These are phyloP conservation scores for Aspergillus jensenii DNA, from an alignment of 2,329 filamentous ascomycete species.

Conservation along the genomic window DNA sequence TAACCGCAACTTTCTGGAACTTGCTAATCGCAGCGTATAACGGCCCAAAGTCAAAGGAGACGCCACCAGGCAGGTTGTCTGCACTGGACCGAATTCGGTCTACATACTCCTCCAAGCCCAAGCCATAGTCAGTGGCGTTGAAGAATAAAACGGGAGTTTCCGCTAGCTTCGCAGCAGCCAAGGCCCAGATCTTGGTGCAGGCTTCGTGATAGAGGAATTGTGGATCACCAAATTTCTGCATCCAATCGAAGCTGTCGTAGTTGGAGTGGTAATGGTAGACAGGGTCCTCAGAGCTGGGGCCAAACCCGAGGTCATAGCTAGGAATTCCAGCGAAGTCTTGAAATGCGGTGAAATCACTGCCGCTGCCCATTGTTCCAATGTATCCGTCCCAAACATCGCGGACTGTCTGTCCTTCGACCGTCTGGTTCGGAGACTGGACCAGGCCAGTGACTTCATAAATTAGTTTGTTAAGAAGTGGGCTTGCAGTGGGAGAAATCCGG, in stretches of 20 bases:
- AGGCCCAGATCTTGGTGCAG: constrained; percentile 64
- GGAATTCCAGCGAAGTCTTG: constrained; percentile 70
- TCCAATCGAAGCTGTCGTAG: constrained; percentile 83
- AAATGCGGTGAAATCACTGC: constrained; percentile 74
- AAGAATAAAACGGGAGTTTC: constrained; percentile 65
- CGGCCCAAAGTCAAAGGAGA: constrained; percentile 41
- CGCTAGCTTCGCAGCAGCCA: constrained; percentile 61
- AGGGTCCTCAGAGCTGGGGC: constrained; percentile 41
- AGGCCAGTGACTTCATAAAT: constrained; percentile 65
- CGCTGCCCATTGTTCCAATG: constrained; percentile 68
- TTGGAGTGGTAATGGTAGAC: constrained; percentile 79
- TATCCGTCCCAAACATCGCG: constrained; percentile 64
- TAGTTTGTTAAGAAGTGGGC: constrained; percentile 73
- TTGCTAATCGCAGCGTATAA: constrained; percentile 51
- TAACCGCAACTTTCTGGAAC: constrained; percentile 49
- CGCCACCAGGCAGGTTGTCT: constrained; percentile 23
- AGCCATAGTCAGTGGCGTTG: constrained; percentile 64
- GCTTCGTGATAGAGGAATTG: constrained; percentile 60
- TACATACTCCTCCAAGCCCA: constrained; percentile 51
- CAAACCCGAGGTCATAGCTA: constrained; percentile 64
- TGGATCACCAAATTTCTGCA: constrained; percentile 72
- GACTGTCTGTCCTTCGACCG: constrained; percentile 66
- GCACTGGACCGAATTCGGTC: constrained; percentile 29
- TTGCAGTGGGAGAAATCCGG: constrained; percentile 64
- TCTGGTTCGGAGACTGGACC: constrained; percentile 74